Base-by-base conservation (phyloP, 768 basidiomycete species). In the Suillus ampliporus region DNA sequence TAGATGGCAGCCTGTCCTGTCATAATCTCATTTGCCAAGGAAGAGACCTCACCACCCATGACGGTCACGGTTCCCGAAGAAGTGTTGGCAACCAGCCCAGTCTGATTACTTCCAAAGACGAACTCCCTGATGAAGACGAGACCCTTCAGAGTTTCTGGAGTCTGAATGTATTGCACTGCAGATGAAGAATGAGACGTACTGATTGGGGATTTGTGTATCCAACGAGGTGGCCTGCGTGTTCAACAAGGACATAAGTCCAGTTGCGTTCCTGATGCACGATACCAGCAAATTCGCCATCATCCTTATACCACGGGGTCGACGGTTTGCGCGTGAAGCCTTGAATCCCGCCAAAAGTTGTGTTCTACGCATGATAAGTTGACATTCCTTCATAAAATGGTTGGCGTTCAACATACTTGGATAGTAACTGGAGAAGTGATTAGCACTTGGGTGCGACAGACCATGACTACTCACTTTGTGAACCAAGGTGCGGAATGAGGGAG, bases 281-380 rank as follows among this genome's bases (percentile, higher is more conserved):
- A 0, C 90, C 91, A 0, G 85, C 88, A 60, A 85, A 82, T 58
- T 84, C 76, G 14, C 86, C 85, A 2, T 72, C 68, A 58, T 89
- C 87, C 57, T 86, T 85, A 59, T 74, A 76, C 89, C 89, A 92
- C 0, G 86, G 83, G 0, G 91, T 91, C 3, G 86, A 82, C 0
- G 91, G 91, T 61, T 82, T 80, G 52, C 84, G 79, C 4, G 87
- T 86, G 72, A 92, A 92, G 4, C 91, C 91, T 73, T 86, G 88
- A 47, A 87, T 86, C 7, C 89, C 90, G 28, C 89, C 90, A 65
- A 91, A 92, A 0, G 91, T 91, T 28, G 89, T 90, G 67, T 92
- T 92, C 88, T 91, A 57, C 0, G 48, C 21, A 60, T 0, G 19
- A 53, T 26, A 5, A 37, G 38, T 6, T 66, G 40, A 11, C 48